Evolutionary conservation across 495 filamentous ascomycete genomes (phyloP).

Genomic region (Neurospora sp.): DNA sequence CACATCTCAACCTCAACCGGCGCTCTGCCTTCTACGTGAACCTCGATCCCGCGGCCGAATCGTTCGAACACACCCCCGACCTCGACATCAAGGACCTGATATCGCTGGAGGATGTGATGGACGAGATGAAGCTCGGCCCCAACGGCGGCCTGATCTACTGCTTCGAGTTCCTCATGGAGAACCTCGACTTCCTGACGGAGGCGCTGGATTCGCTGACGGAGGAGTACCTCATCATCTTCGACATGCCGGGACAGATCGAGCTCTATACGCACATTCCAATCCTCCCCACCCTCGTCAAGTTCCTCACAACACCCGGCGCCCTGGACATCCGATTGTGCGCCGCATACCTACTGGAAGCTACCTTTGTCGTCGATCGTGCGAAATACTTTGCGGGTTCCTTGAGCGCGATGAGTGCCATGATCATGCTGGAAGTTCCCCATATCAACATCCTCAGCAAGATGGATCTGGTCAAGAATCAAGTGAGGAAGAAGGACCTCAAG

Average conservation of each 20-base stretch:
- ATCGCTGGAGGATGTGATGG: constrained; percentile 95
- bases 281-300: constrained; percentile 72
- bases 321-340: constrained; percentile 87
- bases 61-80: constrained; percentile 84
- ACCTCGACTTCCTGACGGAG: constrained; percentile 89
- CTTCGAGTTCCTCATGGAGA: constrained; percentile 92
- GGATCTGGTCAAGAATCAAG: constrained; percentile 81
- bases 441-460: constrained; percentile 94
- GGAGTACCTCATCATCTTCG: constrained; percentile 92
- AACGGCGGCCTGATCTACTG: constrained; percentile 97
- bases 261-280: constrained; percentile 96
- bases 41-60: constrained; percentile 91
- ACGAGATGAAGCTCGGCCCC: constrained; percentile 84
- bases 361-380: constrained; percentile 86
- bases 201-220: constrained; percentile 79
- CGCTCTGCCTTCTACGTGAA: constrained; percentile 93
- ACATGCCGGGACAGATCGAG: constrained; percentile 98
- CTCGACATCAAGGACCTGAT: constrained; percentile 96
- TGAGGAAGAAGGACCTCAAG: constrained; percentile 74
- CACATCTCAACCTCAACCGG: constrained; percentile 78
- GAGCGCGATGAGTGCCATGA: constrained; percentile 96
- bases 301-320: constrained; percentile 66
- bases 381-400: constrained; percentile 96
- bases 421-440: constrained; percentile 94
- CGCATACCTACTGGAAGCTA: constrained; percentile 90